Base-by-base conservation (phyloP, 352 stramenopile genomes). In the Globisporangium middletonii region DNA sequence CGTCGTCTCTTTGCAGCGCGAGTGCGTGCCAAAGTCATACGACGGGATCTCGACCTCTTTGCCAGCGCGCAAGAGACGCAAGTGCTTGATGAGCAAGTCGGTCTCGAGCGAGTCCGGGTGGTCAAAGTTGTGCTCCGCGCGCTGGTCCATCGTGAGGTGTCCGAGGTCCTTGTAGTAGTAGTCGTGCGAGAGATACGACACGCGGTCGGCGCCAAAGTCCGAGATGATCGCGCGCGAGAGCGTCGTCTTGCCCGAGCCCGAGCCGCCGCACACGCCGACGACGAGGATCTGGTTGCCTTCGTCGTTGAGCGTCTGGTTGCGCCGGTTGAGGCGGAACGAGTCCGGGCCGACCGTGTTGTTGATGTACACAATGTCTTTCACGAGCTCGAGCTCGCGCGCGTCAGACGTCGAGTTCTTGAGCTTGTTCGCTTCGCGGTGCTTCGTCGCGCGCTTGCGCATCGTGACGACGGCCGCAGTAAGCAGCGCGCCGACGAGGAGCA, bases 81-180 rank as follows among this genome's bases (percentile, higher is more conserved):
- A 62, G 65, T 99, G 92, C 61, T 91, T 48, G 19, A 98, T 83
- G 43, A 99, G 72, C 48, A 99, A 73, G 53, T 97, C 79, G 1
- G 95, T 98, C 60, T 99, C 96, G 48, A 99, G 80, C 57, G 91
- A 86, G 67, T 98, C 88, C n/a, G 96, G 96, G 75, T 98, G 94
- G 75, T 99, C 96, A 70, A 99, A 99, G 75, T 99, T 99, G 59
- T 92, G 88, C 59, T 92, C 79, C 42, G 80, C 78, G 37, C 93
- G 86, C 68, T 97, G 80, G 45, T 91, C 86, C 61, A 96, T 76
- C 8, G 86, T 84, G 26, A 97, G 69, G 64, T 98, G 86, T 33
- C 69, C 64, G 23, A 97, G 67, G 63, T 98, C 90, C 65, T 94
- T 96, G 84, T 99, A 99, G 73, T 99, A 99, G 77, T 89, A 97